A percentile compares a stretch with the other conserved stretches of the same genome.
Conservation (phyloP, 805 yeast genomes). For the Metschnikowia anglica region DNA sequence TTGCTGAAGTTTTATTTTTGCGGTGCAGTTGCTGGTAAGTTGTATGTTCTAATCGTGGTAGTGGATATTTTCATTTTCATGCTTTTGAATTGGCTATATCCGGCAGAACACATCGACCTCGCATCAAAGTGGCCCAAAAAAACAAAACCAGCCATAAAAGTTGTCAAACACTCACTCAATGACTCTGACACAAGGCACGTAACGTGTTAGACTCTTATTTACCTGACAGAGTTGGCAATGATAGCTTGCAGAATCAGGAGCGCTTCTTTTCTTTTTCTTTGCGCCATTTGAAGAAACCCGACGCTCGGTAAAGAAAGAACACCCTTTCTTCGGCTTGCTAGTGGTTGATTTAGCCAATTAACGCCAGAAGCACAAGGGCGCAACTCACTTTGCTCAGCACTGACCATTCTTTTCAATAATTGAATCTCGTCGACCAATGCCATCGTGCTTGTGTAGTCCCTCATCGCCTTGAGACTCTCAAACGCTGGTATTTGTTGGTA, state of each 20-base stretch:
- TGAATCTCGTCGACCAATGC: constrained; percentile 47
- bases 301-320: not conserved
- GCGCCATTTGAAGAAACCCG: constrained; percentile 7
- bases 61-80: constrained; percentile 70
- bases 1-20: constrained; percentile 64
- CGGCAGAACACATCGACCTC: constrained; percentile 64
- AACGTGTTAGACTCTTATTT: not conserved
- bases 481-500: constrained; percentile 24
- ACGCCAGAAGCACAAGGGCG: not conserved
- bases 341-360: constrained; percentile 7
- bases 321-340: not conserved
- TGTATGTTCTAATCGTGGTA: constrained; percentile 76
- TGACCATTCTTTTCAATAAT: constrained; percentile 38
- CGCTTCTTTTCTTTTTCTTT: constrained; percentile 10
- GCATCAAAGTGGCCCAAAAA: constrained; percentile 77
- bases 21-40: constrained; percentile 82
- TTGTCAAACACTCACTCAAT: constrained; percentile 1
- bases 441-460: constrained; percentile 31
- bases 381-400: not conserved
- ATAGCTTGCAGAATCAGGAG: constrained; percentile 1
- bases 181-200: no score
- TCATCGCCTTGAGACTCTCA: constrained; percentile 33
- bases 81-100: constrained; percentile 69
- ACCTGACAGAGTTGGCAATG: not conserved
- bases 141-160: not conserved